Conservation (phyloP, 768 basidiomycete species). For the Mycena venus region DNA sequence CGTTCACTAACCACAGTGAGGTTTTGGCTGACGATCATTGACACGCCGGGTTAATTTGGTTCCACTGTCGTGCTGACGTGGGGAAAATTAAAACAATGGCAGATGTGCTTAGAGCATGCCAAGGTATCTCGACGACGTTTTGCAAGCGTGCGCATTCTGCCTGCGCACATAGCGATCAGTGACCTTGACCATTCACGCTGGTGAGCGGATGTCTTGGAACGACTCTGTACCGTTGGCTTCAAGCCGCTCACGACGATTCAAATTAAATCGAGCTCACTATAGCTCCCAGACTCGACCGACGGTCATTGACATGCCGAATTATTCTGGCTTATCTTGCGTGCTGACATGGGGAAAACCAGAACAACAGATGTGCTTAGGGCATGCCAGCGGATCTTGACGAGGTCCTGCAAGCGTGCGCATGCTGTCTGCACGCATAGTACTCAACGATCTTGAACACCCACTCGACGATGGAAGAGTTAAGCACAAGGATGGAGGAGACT, state of each 20-base stretch:
- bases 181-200: neutral
- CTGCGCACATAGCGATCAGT: neutral
- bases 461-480: slow-evolving; percentile 6
- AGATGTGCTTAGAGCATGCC: neutral
- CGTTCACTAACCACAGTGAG: too few relatives aligned
- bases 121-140: neutral
- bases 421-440: neutral
- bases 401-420: neutral
- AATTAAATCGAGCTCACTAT: neutral
- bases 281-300: neutral
- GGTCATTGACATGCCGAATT: slow-evolving; percentile 6
- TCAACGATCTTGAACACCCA: neutral
- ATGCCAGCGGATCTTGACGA: slow-evolving; percentile 6
- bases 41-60: neutral
- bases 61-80: too few relatives aligned
- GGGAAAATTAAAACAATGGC: neutral
- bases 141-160: neutral
- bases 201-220: too few relatives aligned
- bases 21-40: neutral
- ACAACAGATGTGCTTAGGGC: slow-evolving; percentile 1
- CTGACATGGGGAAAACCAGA: neutral
- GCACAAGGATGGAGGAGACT: neutral
- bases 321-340: neutral
- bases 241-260: slow-evolving; percentile 3
- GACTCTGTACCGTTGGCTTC: neutral